phyloP scores from a whole-genome alignment of 495 filamentous ascomycete species.

The Saxophila tyrrhenica region DNA sequence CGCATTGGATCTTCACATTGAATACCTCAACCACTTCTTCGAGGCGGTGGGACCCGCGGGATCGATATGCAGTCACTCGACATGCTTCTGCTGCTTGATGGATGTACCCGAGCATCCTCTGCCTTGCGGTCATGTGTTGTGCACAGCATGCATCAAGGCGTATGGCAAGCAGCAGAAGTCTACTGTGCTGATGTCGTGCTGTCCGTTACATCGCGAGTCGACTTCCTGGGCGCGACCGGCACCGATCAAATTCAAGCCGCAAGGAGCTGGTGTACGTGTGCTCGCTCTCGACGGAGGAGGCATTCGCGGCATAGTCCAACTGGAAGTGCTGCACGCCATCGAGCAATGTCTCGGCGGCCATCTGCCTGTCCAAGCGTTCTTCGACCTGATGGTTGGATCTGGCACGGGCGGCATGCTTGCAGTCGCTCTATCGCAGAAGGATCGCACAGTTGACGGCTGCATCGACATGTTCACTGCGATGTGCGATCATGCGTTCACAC shows the following conservation, averaged over 20 bases:
- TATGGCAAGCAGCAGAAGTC: slow-evolving; percentile 24
- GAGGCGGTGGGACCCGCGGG: slow-evolving; percentile 17
- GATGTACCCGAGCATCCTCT: slow-evolving; percentile 42
- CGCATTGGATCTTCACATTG: slow-evolving; percentile 27
- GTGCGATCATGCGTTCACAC: slow-evolving; percentile 35
- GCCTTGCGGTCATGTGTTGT: slow-evolving; percentile 48
- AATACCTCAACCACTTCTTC: slow-evolving; percentile 25
- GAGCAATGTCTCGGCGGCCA: slow-evolving; percentile 15
- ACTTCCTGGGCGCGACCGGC: slow-evolving; percentile 13
- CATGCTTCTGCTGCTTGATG: slow-evolving; percentile 45
- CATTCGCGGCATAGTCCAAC: slow-evolving; percentile 21
- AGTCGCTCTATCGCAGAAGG: slow-evolving; percentile 40
- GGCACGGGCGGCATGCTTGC: slow-evolving; percentile 48
- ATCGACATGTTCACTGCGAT: slow-evolving; percentile 34
- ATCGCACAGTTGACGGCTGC: slow-evolving; percentile 35
- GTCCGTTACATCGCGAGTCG: slow-evolving; percentile 13
- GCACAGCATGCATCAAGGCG: slow-evolving; percentile 34
- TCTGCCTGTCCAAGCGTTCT: slow-evolving; percentile 22
- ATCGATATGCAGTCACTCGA: slow-evolving; percentile 17
- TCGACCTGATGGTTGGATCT: slow-evolving; percentile 26
- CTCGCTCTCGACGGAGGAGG: slow-evolving; percentile 45
- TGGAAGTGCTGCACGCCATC: slow-evolving; percentile 20
- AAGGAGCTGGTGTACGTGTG: slow-evolving; percentile 31
- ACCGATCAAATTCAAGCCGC: slow-evolving; percentile 14
- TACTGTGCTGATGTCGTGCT: slow-evolving; percentile 4